A percentile compares a stretch with the other conserved stretches of the same genome.
These are phyloP conservation scores for Debaryomyces udenii DNA, from an alignment of 1,139 yeast genomes.

Conservation along the genomic window DNA sequence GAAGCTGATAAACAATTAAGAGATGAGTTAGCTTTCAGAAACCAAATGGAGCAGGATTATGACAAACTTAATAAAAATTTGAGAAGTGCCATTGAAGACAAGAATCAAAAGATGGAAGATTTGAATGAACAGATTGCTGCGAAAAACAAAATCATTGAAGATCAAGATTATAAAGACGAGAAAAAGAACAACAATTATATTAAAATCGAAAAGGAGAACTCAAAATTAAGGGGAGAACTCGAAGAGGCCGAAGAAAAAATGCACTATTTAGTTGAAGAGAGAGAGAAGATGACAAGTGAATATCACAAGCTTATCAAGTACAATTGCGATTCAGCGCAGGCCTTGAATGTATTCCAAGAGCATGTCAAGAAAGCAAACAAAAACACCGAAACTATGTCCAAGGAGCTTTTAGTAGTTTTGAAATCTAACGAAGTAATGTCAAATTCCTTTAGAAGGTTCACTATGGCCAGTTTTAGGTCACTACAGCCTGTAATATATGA, in stretches of 20 bases:
- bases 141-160: background rate
- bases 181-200: background rate
- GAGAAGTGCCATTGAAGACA: background rate
- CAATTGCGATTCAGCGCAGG: slow-evolving; percentile 1
- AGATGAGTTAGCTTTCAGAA: slow-evolving; percentile 8
- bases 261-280: background rate
- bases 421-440: slow-evolving; percentile 10
- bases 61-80: slow-evolving; percentile 1
- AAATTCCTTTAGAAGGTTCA: slow-evolving; percentile 7
- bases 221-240: background rate
- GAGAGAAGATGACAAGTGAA: slow-evolving; percentile 1
- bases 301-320: slow-evolving; percentile 1
- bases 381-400: slow-evolving; percentile 1
- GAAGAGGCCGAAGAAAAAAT: background rate
- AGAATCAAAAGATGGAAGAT: background rate
- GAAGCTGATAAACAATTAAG: slow-evolving; percentile 10
- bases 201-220: background rate
- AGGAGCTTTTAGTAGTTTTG: slow-evolving; percentile 3
- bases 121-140: slow-evolving; percentile 6
- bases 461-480: slow-evolving; percentile 7
- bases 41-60: slow-evolving; percentile 2
- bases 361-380: slow-evolving; percentile 4
- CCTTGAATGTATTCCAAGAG: slow-evolving; percentile 3
- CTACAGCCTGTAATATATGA: slow-evolving; percentile 25
- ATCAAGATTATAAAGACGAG: background rate